These are phyloP conservation scores for Fusarium scirpi DNA, from an alignment of 2,329 filamentous ascomycete genomes.

Conservation along the genomic window DNA sequence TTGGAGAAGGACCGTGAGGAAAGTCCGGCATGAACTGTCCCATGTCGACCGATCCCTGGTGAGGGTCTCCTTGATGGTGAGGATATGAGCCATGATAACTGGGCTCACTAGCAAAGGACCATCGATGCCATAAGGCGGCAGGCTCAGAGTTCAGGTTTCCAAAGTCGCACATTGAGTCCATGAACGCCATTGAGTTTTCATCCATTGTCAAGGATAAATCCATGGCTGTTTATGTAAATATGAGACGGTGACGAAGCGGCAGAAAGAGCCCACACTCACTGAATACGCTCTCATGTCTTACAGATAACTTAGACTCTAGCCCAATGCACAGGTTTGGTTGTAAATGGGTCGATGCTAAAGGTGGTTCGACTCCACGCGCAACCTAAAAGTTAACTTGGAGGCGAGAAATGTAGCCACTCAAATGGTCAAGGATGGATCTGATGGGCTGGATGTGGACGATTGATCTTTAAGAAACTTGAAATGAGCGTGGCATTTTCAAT, in stretches of 20 bases:
- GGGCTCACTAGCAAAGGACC: neutral
- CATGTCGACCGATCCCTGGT: fast-evolving
- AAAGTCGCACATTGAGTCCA: neutral
- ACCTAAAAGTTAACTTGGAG: neutral
- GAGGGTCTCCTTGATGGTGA: neutral
- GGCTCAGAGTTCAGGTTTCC: neutral
- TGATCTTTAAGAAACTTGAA: too few species aligned
- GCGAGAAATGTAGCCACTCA: neutral
- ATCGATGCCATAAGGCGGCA: neutral
- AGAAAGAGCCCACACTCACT: neutral
- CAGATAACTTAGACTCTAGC: too few species aligned
- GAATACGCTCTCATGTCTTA: neutral
- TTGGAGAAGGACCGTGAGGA: neutral
- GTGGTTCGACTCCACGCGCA: neutral
- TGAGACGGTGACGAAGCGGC: neutral
- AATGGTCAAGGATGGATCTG: neutral
- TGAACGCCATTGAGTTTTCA: neutral
- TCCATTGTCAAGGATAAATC: neutral
- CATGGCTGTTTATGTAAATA: neutral
- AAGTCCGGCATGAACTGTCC: neutral
- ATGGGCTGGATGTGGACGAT: neutral
- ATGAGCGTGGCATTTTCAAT: neutral
- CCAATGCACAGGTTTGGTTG: neutral
- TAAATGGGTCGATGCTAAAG: too few species aligned
- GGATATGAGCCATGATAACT: neutral